Conservation (phyloP, 1,139 yeast species). For the Zygosaccharomyces pseudobailii region DNA sequence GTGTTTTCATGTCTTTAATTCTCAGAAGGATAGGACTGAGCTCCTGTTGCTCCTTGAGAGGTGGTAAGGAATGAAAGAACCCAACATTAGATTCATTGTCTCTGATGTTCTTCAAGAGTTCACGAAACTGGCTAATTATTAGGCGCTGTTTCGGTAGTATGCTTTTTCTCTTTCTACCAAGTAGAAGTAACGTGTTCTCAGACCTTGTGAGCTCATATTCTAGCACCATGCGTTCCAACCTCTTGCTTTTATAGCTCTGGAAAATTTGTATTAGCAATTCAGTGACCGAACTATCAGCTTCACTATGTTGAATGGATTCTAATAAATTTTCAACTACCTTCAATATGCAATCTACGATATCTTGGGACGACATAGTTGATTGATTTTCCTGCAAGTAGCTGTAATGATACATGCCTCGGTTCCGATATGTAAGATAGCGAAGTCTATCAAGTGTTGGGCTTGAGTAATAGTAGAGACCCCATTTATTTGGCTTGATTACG, state of each 20-base stretch:
- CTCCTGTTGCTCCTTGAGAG: background rate
- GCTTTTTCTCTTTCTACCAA: conserved; percentile 38
- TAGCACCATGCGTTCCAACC: conserved; percentile 56
- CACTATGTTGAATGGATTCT: conserved; percentile 55
- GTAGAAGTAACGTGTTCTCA: conserved; percentile 44
- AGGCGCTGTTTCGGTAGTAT: conserved; percentile 24
- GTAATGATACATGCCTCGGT: conserved; percentile 70
- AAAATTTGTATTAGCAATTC: conserved; percentile 48
- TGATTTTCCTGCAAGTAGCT: conserved; percentile 40
- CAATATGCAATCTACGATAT: conserved; percentile 34
- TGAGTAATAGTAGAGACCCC: conserved; percentile 42
- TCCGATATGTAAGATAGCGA: conserved; percentile 73
- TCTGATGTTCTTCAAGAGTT: conserved; percentile 14
- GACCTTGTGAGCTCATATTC: conserved; percentile 56
- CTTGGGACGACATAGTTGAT: conserved; percentile 18
- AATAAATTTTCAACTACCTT: conserved; percentile 50
- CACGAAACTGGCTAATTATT: conserved; percentile 17
- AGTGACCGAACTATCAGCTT: conserved; percentile 55
- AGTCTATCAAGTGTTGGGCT: conserved; percentile 72
- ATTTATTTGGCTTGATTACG: conserved; percentile 50
- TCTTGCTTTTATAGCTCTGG: conserved; percentile 42
- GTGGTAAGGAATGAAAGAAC: background rate
- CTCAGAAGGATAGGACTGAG: conserved; percentile 17
- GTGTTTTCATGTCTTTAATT: conserved; percentile 26
- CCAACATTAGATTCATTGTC: conserved; percentile 9